Evolutionary conservation across 768 basidiomycete species (phyloP), one percentile per base, ranked within the genome.

Genomic region (Scleroderma citrinum): DNA sequence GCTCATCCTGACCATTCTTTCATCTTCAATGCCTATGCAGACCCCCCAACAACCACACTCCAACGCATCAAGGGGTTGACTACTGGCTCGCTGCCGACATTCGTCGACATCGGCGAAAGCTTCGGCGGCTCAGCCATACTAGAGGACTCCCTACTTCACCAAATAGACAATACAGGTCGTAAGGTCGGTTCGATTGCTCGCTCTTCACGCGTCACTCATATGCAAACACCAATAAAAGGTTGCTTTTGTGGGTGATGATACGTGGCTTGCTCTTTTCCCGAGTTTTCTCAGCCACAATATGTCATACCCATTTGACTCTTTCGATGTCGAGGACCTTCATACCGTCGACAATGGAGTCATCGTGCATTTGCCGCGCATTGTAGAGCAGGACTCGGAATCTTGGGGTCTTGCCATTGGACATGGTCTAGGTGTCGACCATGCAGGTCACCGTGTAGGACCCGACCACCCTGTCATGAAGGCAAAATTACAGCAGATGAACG

Each of bases 321-420:
- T 99, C 76, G 93, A 98, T 65, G 96, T 99, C 51, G 96, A 98
- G 65, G 96, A 98, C 63, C 75, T 99, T 3, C 93, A 99, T 60
- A 86, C 91, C 0, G 96, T 98, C 41, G 96, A 99, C 59, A 74
- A 86, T 45, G 95, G 95, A 7, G 93, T 98, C 48, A 85, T 88
- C 32, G 59, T 71, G 11, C 84, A 97, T 58, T 72, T 98, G 5
- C 83, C 94, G 56, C 91, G 92, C 0, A 76, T 93, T 19, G 74
- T 98, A 5, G 70, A 75, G 45, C 68, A 76, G 34, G 50, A 60
- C 16, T 65, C 70, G 0, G 69, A 71, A 16, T 69, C 80, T 1
- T 97, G 95, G 79, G 90, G 93, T 66, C 79, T 97, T 50, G 71
- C 94, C 20, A 78, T 99, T 23, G 95, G 89, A 5, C 96, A 98